Evolutionary conservation across 805 yeast genomes (phyloP), one percentile per base, ranked within the genome.

Genomic region (Metschnikowia gruessii): DNA sequence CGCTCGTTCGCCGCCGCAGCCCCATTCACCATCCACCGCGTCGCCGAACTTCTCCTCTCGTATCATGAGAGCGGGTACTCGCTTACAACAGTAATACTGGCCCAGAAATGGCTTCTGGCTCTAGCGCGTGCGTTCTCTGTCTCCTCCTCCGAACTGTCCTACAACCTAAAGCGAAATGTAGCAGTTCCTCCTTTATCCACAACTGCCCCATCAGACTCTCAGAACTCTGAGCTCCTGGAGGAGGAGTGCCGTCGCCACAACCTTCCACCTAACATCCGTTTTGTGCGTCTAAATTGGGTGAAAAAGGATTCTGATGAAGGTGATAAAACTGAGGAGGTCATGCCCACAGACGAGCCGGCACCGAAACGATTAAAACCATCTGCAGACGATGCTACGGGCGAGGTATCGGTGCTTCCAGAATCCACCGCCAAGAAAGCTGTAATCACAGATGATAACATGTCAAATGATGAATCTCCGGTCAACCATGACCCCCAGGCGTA

Each of bases 1-100:
- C 69, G 64, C 26, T 64, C 65, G 40, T 56, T 70, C 31, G 37
- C 46, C 15, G 57, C 57, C 46, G 43, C 45, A 5, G 56, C 58
- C 10, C 58, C 58, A 6, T 55, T 51, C 39, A 55, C 58, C 2
- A 29, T 55, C n/a, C 52, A 42, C 24, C 49, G 58, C 19, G 47
- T 53, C 16, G 50, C 54, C 2, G 58, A 55, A 38, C 37, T 55
- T n/a, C 33, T 53, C 8, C 48, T 55, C 17, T 30, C 43, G 21
- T 47, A 48, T 30, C 47, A 32, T 1, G 47, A 43, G 3, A 53
- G 58, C 42, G 57, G 57, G 4, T 53, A 55, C 41, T 40, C 49
- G 31, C 42, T 55, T 21, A 16, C 42, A 16, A 48, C 48, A 5
- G 46, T 50, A 4, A 40, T 32, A 16, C 54, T 37, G 50, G 52